Evolutionary conservation across 306 rosid species (phyloP).

Genomic region (Potentilla sterilis): DNA sequence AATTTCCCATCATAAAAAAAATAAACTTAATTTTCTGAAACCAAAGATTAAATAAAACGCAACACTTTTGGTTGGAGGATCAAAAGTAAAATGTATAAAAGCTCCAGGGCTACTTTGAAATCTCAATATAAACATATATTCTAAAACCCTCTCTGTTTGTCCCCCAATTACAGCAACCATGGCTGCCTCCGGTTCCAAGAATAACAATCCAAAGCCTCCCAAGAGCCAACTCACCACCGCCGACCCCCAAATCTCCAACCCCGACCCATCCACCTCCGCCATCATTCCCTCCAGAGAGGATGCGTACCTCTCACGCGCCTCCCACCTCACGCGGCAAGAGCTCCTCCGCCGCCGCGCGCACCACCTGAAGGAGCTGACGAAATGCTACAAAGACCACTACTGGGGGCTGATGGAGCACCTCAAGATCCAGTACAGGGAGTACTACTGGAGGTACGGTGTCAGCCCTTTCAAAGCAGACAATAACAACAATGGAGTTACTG

Average conservation of each 20-base stretch:
- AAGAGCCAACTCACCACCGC: neutral
- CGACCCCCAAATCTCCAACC: neutral
- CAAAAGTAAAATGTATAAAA: neutral
- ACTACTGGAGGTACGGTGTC: slow-evolving; percentile 64
- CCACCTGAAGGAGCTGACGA: slow-evolving; percentile 20
- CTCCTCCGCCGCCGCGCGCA: slow-evolving; percentile 32
- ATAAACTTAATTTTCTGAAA: no score
- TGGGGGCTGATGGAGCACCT: slow-evolving; percentile 61
- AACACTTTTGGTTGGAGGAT: no score
- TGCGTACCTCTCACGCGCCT: slow-evolving; percentile 10
- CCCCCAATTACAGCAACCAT: neutral
- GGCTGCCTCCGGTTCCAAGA: slow-evolving; percentile 13
- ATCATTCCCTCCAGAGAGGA: neutral
- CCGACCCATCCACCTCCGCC: neutral
- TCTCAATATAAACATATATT: neutral
- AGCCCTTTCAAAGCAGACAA: slow-evolving; percentile 52
- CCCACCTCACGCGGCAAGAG: slow-evolving; percentile 27
- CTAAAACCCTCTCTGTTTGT: neutral
- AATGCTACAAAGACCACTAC: slow-evolving; percentile 32
- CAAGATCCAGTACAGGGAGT: slow-evolving; percentile 44
- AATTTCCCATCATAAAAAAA: no score
- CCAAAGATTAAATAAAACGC: no score
- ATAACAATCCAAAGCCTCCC: neutral
- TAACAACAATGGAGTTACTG: neutral
- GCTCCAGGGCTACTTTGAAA: neutral